phyloP scores from a whole-genome alignment of 768 basidiomycete genomes.

The Boletus pseudo-olivaceus region DNA sequence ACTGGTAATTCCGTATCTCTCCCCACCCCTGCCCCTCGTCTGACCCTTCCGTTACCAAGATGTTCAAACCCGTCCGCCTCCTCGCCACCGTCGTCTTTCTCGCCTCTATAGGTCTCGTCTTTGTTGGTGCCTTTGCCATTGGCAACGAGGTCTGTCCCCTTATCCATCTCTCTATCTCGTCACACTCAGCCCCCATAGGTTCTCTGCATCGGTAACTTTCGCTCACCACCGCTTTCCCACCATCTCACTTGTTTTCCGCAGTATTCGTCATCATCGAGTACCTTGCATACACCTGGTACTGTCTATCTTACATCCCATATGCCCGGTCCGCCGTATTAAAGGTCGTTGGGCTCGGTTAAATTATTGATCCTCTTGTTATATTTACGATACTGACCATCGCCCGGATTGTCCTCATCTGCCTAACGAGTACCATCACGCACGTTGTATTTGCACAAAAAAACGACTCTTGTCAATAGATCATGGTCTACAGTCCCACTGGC shows the following conservation, averaged over 20 bases:
- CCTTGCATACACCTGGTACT: conserved; percentile 89
- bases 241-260: conserved; percentile 25
- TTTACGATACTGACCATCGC: conserved; percentile 7
- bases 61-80: conserved; percentile 93
- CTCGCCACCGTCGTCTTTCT: conserved; percentile 78
- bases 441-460: neutral
- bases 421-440: neutral
- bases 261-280: conserved; percentile 92
- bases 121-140: conserved; percentile 82
- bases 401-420: neutral
- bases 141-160: conserved; percentile 51
- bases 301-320: conserved; percentile 86
- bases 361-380: neutral
- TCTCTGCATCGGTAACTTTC: conserved; percentile 57
- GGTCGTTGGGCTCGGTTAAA: conserved; percentile 45
- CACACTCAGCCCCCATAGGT: conserved; percentile 37
- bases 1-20: conserved; percentile 46
- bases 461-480: neutral
- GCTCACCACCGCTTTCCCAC: neutral
- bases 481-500: neutral
- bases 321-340: conserved; percentile 73
- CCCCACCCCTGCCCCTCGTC: neutral
- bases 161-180: neutral
- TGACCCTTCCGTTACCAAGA: conserved; percentile 41
- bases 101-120: conserved; percentile 75